Conservation (phyloP, 139 green algal species). For the Coelastrella sp. region DNA sequence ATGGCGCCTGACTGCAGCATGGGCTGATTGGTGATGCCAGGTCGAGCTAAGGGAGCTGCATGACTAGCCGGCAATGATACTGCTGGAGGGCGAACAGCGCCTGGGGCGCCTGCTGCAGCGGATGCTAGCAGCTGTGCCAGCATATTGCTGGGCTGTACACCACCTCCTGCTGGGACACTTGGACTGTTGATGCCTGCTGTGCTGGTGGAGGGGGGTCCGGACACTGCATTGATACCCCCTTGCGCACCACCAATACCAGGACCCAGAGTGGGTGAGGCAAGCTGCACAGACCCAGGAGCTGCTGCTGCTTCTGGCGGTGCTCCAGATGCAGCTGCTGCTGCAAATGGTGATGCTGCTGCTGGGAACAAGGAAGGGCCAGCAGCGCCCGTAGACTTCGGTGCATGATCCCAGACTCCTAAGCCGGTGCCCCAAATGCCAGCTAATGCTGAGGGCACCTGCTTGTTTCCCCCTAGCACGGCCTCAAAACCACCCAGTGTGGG, state of each 20-base stretch:
- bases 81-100: neutral
- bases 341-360: neutral
- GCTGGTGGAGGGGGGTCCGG: conserved; percentile 1
- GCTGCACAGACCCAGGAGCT: no score
- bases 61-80: neutral
- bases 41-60: no score
- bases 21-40: neutral
- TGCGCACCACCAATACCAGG: neutral
- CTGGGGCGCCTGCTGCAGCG: conserved; percentile 15
- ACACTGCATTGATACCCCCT: neutral
- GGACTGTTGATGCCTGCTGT: neutral
- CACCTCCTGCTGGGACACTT: neutral
- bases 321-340: neutral
- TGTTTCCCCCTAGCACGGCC: neutral
- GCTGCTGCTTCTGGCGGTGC: neutral
- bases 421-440: conserved; percentile 39
- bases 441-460: conserved; percentile 25
- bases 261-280: no score
- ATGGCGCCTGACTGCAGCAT: neutral
- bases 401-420: conserved; percentile 39
- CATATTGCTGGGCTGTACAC: neutral
- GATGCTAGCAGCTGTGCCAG: conserved; percentile 36
- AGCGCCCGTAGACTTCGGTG: neutral
- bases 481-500: conserved; percentile 35
- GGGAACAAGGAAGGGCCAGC: neutral